These are phyloP conservation scores for Citrus glauca DNA, from an alignment of 345 rosid species.

Conservation along the genomic window DNA sequence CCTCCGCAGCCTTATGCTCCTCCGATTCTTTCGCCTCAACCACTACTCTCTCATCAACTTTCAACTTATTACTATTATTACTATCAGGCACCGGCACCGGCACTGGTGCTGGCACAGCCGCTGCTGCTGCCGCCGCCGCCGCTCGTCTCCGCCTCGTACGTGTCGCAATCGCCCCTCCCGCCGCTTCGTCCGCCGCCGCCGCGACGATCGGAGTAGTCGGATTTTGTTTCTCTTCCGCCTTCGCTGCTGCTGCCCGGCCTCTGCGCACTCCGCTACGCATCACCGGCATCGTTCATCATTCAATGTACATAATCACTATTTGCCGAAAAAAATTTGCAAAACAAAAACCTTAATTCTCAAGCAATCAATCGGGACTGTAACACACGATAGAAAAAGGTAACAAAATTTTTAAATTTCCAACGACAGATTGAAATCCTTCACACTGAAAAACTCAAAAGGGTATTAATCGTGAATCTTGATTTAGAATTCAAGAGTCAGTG, in stretches of 20 bases:
- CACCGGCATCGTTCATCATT: conserved; percentile 71
- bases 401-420: background rate
- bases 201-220: conserved; percentile 24
- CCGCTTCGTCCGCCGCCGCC: conserved; percentile 28
- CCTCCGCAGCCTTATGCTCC: conserved; percentile 26
- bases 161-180: conserved; percentile 53
- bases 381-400: background rate
- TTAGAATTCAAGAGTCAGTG: background rate
- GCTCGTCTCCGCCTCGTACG: conserved; percentile 52
- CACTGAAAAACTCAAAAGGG: background rate
- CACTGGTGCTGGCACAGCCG: background rate
- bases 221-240: background rate
- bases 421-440: background rate
- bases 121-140: conserved; percentile 37
- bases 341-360: background rate
- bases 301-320: conserved; percentile 19
- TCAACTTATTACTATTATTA: conserved; percentile 8
- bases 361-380: conserved; percentile 4
- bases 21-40: conserved; percentile 20
- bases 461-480: background rate
- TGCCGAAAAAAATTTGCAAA: background rate
- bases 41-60: conserved; percentile 28
- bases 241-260: conserved; percentile 34
- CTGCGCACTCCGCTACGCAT: conserved; percentile 64
- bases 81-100: background rate